A percentile compares a stretch with the other conserved stretches of the same genome.
Conservation (phyloP, 192 early-diverging fungal genomes). For the Backusella mclennaniae region DNA sequence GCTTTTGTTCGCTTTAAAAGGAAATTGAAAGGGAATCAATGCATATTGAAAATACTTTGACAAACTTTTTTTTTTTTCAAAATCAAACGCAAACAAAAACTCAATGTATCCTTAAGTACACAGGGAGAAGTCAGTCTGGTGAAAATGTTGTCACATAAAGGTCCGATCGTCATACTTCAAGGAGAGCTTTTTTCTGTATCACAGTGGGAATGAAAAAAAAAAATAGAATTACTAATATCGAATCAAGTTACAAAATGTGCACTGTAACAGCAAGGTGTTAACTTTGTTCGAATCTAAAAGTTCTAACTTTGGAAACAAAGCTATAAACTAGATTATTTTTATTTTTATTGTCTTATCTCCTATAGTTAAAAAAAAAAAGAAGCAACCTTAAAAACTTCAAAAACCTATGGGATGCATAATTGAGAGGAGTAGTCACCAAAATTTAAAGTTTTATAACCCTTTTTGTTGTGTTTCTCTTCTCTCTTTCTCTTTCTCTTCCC, state of each 20-base stretch:
- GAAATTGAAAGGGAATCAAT: neutral
- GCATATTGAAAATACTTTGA: neutral
- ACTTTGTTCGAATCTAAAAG: neutral
- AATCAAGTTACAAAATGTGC: neutral
- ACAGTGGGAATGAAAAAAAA: neutral
- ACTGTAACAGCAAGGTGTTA: neutral
- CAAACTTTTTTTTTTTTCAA: neutral
- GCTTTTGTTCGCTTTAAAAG: slow-evolving; percentile 13
- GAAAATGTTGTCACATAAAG: neutral
- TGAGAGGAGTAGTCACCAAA: neutral
- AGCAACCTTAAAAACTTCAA: too few relatives aligned
- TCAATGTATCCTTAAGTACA: too few relatives aligned
- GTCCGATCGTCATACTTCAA: neutral
- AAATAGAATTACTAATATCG: neutral
- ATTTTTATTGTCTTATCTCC: neutral
- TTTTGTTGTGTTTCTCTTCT: neutral
- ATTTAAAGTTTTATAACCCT: neutral
- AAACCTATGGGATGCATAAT: neutral
- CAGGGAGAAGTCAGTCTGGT: too few relatives aligned
- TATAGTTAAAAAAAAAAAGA: too few relatives aligned
- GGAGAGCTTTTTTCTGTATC: neutral
- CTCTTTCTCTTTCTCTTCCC: neutral
- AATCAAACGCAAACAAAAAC: neutral
- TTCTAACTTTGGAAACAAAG: neutral
- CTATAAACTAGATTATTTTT: neutral